These are phyloP conservation scores for Pochonia chlamydosporia DNA, from an alignment of 2,329 filamentous ascomycete species.

Conservation along the genomic window DNA sequence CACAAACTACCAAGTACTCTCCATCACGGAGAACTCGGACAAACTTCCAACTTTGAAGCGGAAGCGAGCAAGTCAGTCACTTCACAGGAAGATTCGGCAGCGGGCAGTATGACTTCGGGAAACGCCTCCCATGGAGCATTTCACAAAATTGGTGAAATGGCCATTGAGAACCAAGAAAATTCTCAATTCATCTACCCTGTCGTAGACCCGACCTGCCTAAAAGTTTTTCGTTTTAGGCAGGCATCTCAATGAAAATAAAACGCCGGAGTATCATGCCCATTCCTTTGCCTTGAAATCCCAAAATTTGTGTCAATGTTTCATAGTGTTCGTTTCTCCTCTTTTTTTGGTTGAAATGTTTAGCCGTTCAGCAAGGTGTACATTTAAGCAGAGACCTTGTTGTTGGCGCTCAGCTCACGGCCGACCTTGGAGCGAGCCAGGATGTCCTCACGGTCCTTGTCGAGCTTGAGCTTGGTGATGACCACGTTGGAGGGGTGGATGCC, in stretches of 20 bases:
- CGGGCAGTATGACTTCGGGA: conserved; percentile 54
- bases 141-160: conserved; percentile 65
- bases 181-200: conserved; percentile 38
- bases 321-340: conserved; percentile 14
- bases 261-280: conserved; percentile 28
- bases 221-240: conserved; percentile 8
- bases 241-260: conserved; percentile 22
- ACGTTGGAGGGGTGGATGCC: conserved; percentile 96
- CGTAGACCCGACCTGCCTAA: conserved; percentile 23
- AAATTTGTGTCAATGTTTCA: conserved; percentile 14
- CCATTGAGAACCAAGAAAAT: conserved; percentile 56
- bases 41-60: not conserved
- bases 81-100: conserved; percentile 1
- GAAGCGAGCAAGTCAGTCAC: not conserved
- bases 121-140: conserved; percentile 70
- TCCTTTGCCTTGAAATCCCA: conserved; percentile 13
- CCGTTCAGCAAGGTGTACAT: conserved; percentile 7
- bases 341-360: conserved; percentile 11
- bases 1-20: not conserved
- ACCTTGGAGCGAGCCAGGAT: conserved; percentile 81
- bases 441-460: conserved; percentile 89
- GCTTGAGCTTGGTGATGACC: conserved; percentile 97
- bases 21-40: not conserved
- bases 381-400: conserved; percentile 61
- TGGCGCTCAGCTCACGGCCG: conserved; percentile 70